phyloP scores from a whole-genome alignment of 2,329 filamentous ascomycete genomes.

The Macrophomina tecta region DNA sequence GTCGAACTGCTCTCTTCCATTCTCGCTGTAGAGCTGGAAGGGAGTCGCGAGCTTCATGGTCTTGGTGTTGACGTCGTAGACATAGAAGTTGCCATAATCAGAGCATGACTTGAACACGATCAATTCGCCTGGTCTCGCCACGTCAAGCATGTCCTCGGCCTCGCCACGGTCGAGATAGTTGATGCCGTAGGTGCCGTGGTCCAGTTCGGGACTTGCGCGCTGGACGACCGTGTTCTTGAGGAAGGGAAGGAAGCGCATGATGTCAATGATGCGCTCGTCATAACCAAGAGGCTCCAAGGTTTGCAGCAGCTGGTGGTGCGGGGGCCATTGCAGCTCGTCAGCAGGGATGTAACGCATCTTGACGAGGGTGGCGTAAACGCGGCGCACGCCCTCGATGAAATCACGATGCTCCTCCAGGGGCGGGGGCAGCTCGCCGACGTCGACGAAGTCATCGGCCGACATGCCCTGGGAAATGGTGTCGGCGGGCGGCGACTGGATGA shows the following conservation, averaged over 20 bases:
- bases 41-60: constrained; percentile 26
- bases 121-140: constrained; percentile 12
- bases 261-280: constrained; percentile 14
- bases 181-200: constrained; percentile 69
- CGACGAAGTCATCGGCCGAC: constrained; percentile 18
- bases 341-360: constrained; percentile 30
- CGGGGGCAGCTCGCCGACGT: background rate
- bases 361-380: constrained; percentile 30
- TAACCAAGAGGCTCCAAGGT: constrained; percentile 20
- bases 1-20: constrained; percentile 20
- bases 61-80: constrained; percentile 12
- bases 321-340: constrained; percentile 26
- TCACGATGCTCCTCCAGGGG: constrained; percentile 21
- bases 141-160: constrained; percentile 25
- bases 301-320: constrained; percentile 21
- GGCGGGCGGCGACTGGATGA: constrained; percentile 20
- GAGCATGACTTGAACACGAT: constrained; percentile 26
- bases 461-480: constrained; percentile 1
- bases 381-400: constrained; percentile 26
- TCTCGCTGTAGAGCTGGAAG: constrained; percentile 22
- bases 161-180: constrained; percentile 27
- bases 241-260: constrained; percentile 23
- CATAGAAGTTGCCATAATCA: constrained; percentile 25
- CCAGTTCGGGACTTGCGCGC: constrained; percentile 77
- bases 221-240: constrained; percentile 83